Percentiles rank a stretch among this genome's conserved stretches.
Evolutionary conservation across 495 filamentous ascomycete genomes (phyloP).

Genomic region (Podospora pseudocomata): DNA sequence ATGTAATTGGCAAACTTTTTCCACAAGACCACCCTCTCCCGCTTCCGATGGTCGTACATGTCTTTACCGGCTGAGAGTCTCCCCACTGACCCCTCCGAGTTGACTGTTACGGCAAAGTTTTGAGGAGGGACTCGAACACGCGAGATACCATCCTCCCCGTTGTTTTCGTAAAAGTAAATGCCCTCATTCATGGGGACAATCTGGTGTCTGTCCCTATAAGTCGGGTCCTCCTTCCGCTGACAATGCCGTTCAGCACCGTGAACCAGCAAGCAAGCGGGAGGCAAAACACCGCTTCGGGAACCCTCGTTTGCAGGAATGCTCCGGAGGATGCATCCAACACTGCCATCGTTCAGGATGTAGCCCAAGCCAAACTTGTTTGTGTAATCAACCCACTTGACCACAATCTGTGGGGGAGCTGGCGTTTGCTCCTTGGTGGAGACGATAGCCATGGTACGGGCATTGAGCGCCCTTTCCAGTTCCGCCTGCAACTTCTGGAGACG

Average conservation of each 20-base stretch:
- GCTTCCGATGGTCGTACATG: conserved; percentile 64
- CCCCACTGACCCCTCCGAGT: conserved; percentile 51
- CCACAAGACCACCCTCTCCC: conserved; percentile 74
- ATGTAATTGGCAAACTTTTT: conserved; percentile 95
- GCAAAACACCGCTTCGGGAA: conserved; percentile 48
- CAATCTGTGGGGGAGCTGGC: conserved; percentile 49
- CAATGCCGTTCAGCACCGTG: conserved; percentile 61
- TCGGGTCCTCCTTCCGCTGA: conserved; percentile 50
- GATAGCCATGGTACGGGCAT: conserved; percentile 50
- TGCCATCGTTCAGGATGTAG: conserved; percentile 81
- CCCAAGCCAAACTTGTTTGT: conserved; percentile 86
- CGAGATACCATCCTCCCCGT: conserved; percentile 60
- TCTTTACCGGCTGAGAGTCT: conserved; percentile 51
- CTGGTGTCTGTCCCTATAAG: conserved; percentile 58
- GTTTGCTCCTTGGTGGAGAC: conserved; percentile 39
- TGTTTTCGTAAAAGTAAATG: conserved; percentile 78
- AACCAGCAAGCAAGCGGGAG: conserved; percentile 64
- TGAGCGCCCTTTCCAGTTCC: conserved; percentile 56
- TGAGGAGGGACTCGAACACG: conserved; percentile 58
- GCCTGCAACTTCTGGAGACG: conserved; percentile 47
- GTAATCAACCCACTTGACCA: conserved; percentile 94
- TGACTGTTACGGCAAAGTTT: conserved; percentile 54
- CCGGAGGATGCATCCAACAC: conserved; percentile 76
- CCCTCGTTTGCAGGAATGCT: conserved; percentile 46
- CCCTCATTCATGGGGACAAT: conserved; percentile 61